These are phyloP conservation scores for Termitomyces sp. DNA, from an alignment of 1,284 basidiomycete genomes.

Conservation along the genomic window DNA sequence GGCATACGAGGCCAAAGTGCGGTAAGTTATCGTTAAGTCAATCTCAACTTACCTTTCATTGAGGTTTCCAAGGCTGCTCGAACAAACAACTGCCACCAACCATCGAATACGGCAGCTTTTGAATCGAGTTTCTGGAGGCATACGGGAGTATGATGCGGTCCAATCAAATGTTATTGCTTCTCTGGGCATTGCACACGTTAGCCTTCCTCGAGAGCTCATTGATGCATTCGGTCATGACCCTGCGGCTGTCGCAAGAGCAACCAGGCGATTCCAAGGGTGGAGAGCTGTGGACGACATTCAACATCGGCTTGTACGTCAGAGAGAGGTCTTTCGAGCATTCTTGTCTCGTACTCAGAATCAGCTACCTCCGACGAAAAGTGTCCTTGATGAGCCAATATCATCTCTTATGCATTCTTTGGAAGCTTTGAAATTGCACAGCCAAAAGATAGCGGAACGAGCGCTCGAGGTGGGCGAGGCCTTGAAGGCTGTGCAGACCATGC, in stretches of 20 bases:
- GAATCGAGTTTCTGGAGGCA: slow-evolving; percentile 53
- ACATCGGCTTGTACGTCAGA: slow-evolving; percentile 52
- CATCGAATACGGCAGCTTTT: slow-evolving; percentile 59
- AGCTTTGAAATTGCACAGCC: slow-evolving; percentile 38
- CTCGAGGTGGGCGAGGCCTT: slow-evolving; percentile 45
- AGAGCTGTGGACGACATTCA: slow-evolving; percentile 70
- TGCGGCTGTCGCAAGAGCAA: slow-evolving; percentile 59
- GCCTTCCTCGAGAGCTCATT: slow-evolving; percentile 57
- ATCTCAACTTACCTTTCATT: not conserved
- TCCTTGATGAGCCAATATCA: slow-evolving; percentile 51
- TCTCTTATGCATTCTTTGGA: slow-evolving; percentile 44
- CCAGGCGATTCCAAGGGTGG: slow-evolving; percentile 55
- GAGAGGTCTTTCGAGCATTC: slow-evolving; percentile 49
- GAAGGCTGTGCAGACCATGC: slow-evolving; percentile 47
- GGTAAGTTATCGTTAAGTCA: slow-evolving; percentile 37
- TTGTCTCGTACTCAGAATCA: slow-evolving; percentile 27
- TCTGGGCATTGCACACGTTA: slow-evolving; percentile 42
- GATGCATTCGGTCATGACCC: slow-evolving; percentile 74
- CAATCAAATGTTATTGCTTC: slow-evolving; percentile 45
- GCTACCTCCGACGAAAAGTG: slow-evolving; percentile 31
- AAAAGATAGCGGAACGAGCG: slow-evolving; percentile 40
- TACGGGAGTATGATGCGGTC: slow-evolving; percentile 60
- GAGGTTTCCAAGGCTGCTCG: slow-evolving; percentile 44
- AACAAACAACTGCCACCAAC: slow-evolving; percentile 55
- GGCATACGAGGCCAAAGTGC: slow-evolving; percentile 57